Evolutionary conservation across 495 filamentous ascomycete species (phyloP), one percentile per base, ranked within the genome.

Genomic region (Pseudomonodictys pantanalensis): DNA sequence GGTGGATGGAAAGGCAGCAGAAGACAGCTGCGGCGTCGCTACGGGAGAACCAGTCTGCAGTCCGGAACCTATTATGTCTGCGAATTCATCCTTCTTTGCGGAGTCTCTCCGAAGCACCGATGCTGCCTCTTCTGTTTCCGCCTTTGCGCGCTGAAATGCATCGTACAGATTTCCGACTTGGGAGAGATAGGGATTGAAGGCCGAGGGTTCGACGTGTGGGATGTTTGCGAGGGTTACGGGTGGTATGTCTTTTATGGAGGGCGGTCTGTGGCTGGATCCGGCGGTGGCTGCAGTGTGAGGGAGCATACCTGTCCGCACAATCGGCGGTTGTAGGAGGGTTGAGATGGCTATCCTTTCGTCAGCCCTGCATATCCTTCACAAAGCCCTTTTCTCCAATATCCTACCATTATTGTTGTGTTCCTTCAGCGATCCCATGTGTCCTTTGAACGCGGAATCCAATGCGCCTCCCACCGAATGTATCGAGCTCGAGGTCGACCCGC

Each of bases 171-270:
- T 80, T 9, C 89, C 89, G 22, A 93, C 87, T 70, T 93, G 86
- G 9, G 84, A 78, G 2, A 99, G 75, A 69, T 97, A 99, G 1
- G 87, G 78, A 39, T 84, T 84, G 72, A 99, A 97, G 20, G 83
- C 85, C 54, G 86, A 82, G 0, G 83, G 68, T 15, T 97, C 90
- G 29, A 97, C 80, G 64, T 88, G 87, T 1, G 86, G 83, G 48
- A 97, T 91, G 55, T 95, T 95, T 4, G 92, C 92, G 52, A 99
- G 77, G 0, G 90, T 87, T 7, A 99, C 93, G 0, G 93, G 92
- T 0, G 93, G 91, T 45, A 99, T 99, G 71, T 99, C 93, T 74
- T 83, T 84, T 6, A 92, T 77, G n/a, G 89, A 91, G 0, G 93
- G 93, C 5, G 89, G 85, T 55, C 86, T 91, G 65, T 90, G 90